These are phyloP conservation scores for Capsicum pubescens DNA, from an alignment of 257 asterid species.

Conservation along the genomic window DNA sequence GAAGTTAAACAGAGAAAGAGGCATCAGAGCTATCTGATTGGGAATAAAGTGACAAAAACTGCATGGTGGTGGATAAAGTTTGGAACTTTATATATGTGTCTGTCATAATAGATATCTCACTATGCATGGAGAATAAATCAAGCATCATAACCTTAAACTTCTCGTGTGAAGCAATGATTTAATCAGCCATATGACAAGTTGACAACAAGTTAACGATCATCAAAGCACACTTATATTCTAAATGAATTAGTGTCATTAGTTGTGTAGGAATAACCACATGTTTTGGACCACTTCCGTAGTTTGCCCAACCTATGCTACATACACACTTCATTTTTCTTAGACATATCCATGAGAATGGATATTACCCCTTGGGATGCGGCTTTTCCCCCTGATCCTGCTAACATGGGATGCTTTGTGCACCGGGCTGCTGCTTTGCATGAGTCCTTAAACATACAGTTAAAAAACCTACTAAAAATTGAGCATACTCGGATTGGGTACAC, in stretches of 20 bases:
- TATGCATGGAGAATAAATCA: neutral
- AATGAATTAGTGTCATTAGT: neutral
- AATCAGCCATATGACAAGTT: neutral
- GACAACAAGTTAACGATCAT: neutral
- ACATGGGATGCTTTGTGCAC: neutral
- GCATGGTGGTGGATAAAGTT: neutral
- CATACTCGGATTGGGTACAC: neutral
- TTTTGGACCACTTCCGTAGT: neutral
- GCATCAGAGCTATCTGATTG: neutral
- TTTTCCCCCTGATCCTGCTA: neutral
- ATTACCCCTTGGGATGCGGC: neutral
- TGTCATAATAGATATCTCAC: neutral
- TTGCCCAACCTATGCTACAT: neutral
- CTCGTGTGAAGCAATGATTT: neutral
- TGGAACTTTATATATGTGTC: constrained; percentile 6
- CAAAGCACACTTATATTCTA: neutral
- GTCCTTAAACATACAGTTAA: neutral
- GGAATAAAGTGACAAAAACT: neutral
- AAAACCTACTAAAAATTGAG: neutral
- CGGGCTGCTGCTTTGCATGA: neutral
- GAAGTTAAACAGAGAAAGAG: neutral
- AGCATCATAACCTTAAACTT: neutral
- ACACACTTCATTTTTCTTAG: neutral
- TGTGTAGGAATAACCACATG: neutral
- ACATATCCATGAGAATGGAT: neutral